Conservation (phyloP, 2,329 filamentous ascomycete genomes). For the Pseudophaeomoniella oleicola region DNA sequence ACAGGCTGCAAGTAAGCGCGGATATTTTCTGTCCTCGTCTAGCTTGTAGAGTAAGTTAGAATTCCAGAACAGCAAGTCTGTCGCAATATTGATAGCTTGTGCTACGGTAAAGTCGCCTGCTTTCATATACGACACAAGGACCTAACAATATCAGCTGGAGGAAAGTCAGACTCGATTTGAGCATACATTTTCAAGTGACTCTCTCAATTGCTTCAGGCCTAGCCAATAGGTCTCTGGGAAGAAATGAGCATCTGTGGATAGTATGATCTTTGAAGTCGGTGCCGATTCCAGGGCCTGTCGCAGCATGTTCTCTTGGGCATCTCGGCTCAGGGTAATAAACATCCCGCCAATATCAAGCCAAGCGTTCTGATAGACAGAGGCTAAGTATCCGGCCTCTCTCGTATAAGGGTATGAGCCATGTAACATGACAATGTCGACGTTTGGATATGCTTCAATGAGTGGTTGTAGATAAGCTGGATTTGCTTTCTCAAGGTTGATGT, state of each 20-base stretch:
- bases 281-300: slow-evolving; percentile 62
- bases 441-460: slow-evolving; percentile 54
- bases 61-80: slow-evolving; percentile 61
- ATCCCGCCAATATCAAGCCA: slow-evolving; percentile 75
- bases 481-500: slow-evolving; percentile 53
- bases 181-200: slow-evolving; percentile 51
- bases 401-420: slow-evolving; percentile 74
- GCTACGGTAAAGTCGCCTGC: slow-evolving; percentile 44
- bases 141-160: too few species aligned
- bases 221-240: slow-evolving; percentile 67
- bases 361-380: slow-evolving; percentile 61
- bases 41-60: slow-evolving; percentile 62
- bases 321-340: slow-evolving; percentile 62
- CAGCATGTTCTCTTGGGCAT: slow-evolving; percentile 58
- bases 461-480: slow-evolving; percentile 64
- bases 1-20: slow-evolving; percentile 11
- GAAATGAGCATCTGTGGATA: slow-evolving; percentile 68
- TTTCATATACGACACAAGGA: slow-evolving; percentile 53
- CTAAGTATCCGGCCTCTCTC: slow-evolving; percentile 63
- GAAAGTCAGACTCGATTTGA: background rate
- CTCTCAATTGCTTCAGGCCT: slow-evolving; percentile 56
- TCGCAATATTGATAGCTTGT: slow-evolving; percentile 50
- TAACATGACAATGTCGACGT: slow-evolving; percentile 60
- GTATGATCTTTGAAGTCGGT: slow-evolving; percentile 61
- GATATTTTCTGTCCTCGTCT: slow-evolving; percentile 19